Evolutionary conservation across 495 filamentous ascomycete genomes (phyloP), one percentile per base, ranked within the genome.

Genomic region (Hypoxylon perforatum): DNA sequence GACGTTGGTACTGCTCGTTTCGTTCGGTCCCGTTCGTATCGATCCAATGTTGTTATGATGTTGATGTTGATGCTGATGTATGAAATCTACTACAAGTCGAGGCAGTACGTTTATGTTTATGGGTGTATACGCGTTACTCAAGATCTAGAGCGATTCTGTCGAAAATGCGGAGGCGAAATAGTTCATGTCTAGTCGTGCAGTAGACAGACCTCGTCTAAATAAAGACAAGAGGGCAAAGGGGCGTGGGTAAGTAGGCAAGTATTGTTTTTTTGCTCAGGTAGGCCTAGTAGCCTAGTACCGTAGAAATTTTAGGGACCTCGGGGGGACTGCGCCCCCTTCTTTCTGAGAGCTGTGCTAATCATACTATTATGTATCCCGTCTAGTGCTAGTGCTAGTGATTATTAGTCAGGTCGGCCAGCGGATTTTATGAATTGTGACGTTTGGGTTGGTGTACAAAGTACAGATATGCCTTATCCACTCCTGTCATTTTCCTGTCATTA

Each of bases 101-200:
- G 17, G 11, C 41, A 10, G 22, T 48, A 19, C 3, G 45, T 23
- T 2, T 17, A 17, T 47, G 45, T 48, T 21, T 55, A 33, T 23
- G 21, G 17, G 3, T 38, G 30, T 54, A n/a, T 12, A 38, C 21
- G 52, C 21, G 41, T 38, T 47, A 3, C 28, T 45, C 17, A 25
- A 17, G 36, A 45, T 56, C 53, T 17, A 46, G 42, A 57, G 22
- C 11, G 17, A 47, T 46, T 48, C 41, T 17, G 18, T 57, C 42
- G 23, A 48, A 45, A 19, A 22, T 46, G 54, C 23, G 23, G 39
- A 46, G 53, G 53, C 33, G 28, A 51, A n/a, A 22, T 46, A 18
- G n/a, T 21, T 45, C 5, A 22, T 17, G 10, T 38, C 49, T 39
- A 15, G 25, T 51, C 25, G 23, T 35, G 12, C 19, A 36, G n/a